Evolutionary conservation across 352 stramenopile species (phyloP), one percentile per base, ranked within the genome.

Genomic region (Thraustochytrium striatum): DNA sequence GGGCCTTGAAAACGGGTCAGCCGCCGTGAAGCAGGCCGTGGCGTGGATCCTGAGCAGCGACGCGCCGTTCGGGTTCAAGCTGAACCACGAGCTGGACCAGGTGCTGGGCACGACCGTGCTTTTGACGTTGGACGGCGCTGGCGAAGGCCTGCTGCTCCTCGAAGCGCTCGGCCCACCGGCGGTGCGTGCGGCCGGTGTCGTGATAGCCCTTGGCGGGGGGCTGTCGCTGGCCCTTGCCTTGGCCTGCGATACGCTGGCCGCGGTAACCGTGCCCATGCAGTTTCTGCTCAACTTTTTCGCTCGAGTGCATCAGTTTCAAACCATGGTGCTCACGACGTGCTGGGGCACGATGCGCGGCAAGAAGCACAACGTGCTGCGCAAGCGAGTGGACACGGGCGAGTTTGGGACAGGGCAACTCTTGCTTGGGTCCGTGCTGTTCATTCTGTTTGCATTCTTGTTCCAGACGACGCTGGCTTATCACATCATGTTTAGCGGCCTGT

Each of bases 391-490:
- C 82, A 92, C 92, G 41, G 94, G 94, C 83, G 86, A 96, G 72
- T 97, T 97, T 82, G 94, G 97, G 85, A 88, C 94, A 13, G 92
- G 89, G 62, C 89, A 96, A 85, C 85, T 98, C 1, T 82, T 98
- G 39, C 81, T 98, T 11, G 94, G 94, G 30, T 97, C 91, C 28
- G 87, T 98, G 44, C 73, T 95, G 0, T 97, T 98, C 83, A 95
- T 91, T 43, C 89, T 96, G 39, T 85, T 94, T 65, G 85, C 93
- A 28, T 97, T 98, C 85, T 82, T 97, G 32, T 93, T 95, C 61
- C 96, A 93, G 9, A 98, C 93, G 21, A 91, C 95, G 61, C 83
- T 94, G 36, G 91, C 97, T 0, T 97, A 97, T 84, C 94, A 96
- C 82, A 86, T 91, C 7, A 97, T 94, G 81, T 97, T 97, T 85